Evolutionary conservation across 352 stramenopile species (phyloP), one percentile per base, ranked within the genome.

Genomic region (Plasmopara viticola): DNA sequence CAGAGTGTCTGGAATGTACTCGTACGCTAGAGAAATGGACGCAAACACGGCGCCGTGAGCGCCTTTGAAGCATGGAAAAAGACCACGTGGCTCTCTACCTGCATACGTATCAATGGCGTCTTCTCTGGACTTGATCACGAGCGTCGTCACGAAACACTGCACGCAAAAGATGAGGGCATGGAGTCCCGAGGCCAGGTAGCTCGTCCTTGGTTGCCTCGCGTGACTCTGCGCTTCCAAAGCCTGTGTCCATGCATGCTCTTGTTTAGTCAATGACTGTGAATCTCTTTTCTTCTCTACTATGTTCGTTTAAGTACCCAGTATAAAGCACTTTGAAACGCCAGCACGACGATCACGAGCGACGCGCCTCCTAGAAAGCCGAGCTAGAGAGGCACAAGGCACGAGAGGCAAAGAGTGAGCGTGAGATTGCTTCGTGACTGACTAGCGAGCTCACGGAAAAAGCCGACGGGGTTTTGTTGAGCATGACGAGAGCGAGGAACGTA

Each of bases 41-140:
- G 15, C 20, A 1, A 25, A 38, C 34, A 47, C 31, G n/a, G n/a
- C n/a, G n/a, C n/a, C n/a, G 14, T 42, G 17, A 12, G 51, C 33
- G 20, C n/a, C 15, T 25, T 25, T 51, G 25, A 44, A 46, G 38
- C 38, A 55, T 10, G n/a, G 18, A 3, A 38, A n/a, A n/a, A 42
- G 50, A 25, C 7, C n/a, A 50, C 28, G 7, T 30, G 2, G 9
- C 20, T 45, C 14, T 28, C 31, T n/a, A 91, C 81, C 81, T 41
- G 81, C 81, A 42, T 90, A 92, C 0, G 81, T 92, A 46, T 92
- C 81, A 37, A 92, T 92, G 13, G 89, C 77, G 56, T 88, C 81
- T 62, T 92, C 78, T 59, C 87, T 89, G 9, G 72, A 83, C 56
- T 86, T 77, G 25, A 86, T 63, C 18, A 92, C 64, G 37, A 81